These are phyloP conservation scores for Monoraphidium neglectum DNA, from an alignment of 139 green algal species.

Conservation along the genomic window DNA sequence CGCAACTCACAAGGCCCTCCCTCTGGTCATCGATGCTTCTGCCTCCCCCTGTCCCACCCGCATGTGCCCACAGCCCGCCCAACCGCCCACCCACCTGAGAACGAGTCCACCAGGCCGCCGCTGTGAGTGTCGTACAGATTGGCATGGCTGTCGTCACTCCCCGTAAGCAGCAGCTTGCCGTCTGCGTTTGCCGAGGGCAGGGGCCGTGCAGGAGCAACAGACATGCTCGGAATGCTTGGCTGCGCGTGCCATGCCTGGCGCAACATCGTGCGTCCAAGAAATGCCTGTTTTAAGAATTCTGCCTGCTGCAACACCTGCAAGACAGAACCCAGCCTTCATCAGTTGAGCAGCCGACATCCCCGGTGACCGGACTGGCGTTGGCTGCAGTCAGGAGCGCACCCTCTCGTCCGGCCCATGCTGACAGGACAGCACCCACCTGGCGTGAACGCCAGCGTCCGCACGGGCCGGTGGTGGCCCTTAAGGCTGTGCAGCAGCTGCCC, in stretches of 20 bases:
- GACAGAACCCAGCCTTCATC: too few species aligned
- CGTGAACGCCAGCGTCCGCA: slow-evolving; percentile 81
- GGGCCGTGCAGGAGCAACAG: too few species aligned
- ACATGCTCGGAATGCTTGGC: neutral
- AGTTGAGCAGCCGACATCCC: too few species aligned
- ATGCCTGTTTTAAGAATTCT: too few species aligned
- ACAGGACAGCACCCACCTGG: slow-evolving; percentile 45
- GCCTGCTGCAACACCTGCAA: too few species aligned
- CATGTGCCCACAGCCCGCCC: too few species aligned
- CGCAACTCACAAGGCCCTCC: too few species aligned
- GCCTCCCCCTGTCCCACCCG: too few species aligned
- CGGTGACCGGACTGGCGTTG: too few species aligned
- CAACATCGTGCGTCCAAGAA: too few species aligned
- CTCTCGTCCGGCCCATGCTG: neutral
- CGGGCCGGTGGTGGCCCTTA: slow-evolving; percentile 86
- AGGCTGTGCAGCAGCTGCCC: slow-evolving; percentile 58
- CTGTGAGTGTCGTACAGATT: slow-evolving; percentile 88
- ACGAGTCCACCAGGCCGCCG: slow-evolving; percentile 73
- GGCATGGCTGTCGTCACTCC: slow-evolving; percentile 91
- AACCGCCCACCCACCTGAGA: slow-evolving; percentile 72
- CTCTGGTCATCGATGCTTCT: too few species aligned
- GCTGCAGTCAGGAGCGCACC: too few species aligned
- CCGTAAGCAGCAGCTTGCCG: slow-evolving; percentile 77
- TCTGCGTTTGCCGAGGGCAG: slow-evolving; percentile 53
- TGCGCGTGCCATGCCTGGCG: neutral